Evolutionary conservation across 345 rosid genomes (phyloP).

Genomic region (Trapa bicornis): DNA sequence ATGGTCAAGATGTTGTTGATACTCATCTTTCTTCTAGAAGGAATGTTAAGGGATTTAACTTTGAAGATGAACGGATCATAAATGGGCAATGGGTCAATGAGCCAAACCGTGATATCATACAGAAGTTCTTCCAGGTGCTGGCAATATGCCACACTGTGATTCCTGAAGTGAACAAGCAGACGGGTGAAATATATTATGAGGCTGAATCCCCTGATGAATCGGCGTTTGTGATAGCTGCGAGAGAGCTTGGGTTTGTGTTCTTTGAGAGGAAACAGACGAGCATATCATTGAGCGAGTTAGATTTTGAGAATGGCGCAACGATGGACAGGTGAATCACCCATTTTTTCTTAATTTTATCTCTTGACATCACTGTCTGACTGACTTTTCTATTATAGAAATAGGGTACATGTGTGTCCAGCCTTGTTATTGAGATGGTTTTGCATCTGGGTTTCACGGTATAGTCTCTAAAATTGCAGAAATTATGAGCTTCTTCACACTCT

Average conservation of each 20-base stretch:
- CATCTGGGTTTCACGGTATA: neutral
- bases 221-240: constrained; percentile 74
- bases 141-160: constrained; percentile 81
- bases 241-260: constrained; percentile 75
- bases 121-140: constrained; percentile 49
- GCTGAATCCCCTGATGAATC: constrained; percentile 89
- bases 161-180: constrained; percentile 29
- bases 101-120: constrained; percentile 27
- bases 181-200: constrained; percentile 51
- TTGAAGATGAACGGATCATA: constrained; percentile 65
- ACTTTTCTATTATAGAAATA: constrained; percentile 1
- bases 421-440: neutral
- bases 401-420: neutral
- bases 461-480: constrained; percentile 25
- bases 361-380: neutral
- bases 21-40: constrained; percentile 10
- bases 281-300: constrained; percentile 47
- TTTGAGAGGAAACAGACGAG: constrained; percentile 46
- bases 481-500: constrained; percentile 71
- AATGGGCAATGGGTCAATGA: constrained; percentile 56
- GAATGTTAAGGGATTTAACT: constrained; percentile 66
- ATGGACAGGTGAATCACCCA: constrained; percentile 34
- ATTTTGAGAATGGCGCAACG: constrained; percentile 22
- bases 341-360: neutral
- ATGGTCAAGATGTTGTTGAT: constrained; percentile 4